Evolutionary conservation across 2,329 filamentous ascomycete genomes (phyloP), one percentile per base, ranked within the genome.

Genomic region (Paecilomyces sp.): DNA sequence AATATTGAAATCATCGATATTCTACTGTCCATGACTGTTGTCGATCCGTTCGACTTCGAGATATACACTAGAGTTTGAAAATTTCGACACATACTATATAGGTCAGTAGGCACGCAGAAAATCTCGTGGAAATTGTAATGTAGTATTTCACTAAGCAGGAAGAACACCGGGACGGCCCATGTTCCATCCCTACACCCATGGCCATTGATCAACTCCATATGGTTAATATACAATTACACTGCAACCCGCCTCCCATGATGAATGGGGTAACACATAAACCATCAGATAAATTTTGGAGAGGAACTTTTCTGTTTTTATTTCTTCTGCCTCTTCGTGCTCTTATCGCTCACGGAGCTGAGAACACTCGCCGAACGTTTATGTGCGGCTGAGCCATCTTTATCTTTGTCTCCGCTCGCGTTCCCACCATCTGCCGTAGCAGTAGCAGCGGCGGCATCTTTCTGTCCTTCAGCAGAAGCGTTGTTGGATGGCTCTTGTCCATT

Each of bases 321-420:
- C 66, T 76, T 79, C 67, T 80, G 78, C 57, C 79, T 75, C 69
- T 83, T 83, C 7, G 71, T 69, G 65, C 78, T 80, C 70, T 81
- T 82, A 59, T 91, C 87, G 71, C 88, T 91, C 5, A 78, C 77
- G 15, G 81, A 79, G 72, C 90, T 93, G 57, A 95, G 73, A 33
- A 92, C 90, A 72, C 91, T 95, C 1, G 90, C 90, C 71, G 91
- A 94, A 61, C 91, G 84, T 78, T 95, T 95, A 64, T 89, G 87
- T 0, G 70, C 70, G 22, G 36, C 60, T 53, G 56, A 60, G 12
- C 63, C 65, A 22, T 60, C 61, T 9, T 63, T 61, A 36, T 69
- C 66, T 54, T 54, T 58, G 13, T 63, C 60, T 34, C 58, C 60
- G 6, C 54, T 55, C 11, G 53, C 58, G 33, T 54, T 30, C 8